Percentiles rank a stretch among this genome's conserved stretches.
Evolutionary conservation across 371 early-diverging fungal species (phyloP).

Genomic region (Mortierella sp.): DNA sequence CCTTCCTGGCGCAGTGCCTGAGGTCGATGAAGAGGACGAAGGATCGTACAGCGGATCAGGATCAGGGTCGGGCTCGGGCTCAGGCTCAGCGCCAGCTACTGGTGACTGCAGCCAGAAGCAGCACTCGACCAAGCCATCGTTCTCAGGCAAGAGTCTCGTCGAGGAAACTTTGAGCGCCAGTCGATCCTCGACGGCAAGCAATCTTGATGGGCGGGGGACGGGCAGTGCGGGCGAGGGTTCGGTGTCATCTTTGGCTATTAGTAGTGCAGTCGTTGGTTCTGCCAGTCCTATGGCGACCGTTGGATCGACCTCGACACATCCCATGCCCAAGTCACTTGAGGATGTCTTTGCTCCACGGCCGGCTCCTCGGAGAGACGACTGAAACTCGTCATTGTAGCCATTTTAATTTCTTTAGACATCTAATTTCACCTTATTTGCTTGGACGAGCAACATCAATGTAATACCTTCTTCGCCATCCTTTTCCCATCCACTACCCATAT

Average conservation of each 20-base stretch:
- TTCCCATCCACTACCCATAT: neutral
- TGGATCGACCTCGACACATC: conserved; percentile 16
- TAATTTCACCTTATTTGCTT: neutral
- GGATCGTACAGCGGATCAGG: neutral
- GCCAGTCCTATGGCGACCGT: conserved; percentile 17
- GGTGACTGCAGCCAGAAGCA: neutral
- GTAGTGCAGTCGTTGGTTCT: neutral
- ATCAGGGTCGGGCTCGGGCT: neutral
- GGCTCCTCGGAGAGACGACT: conserved; percentile 19
- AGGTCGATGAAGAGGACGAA: conserved; percentile 18
- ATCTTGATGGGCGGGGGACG: conserved; percentile 4
- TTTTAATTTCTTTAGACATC: neutral
- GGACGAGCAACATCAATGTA: neutral
- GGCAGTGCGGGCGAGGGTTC: conserved; percentile 9
- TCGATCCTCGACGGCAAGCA: conserved; percentile 11
- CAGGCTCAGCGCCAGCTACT: neutral
- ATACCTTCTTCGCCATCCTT: neutral
- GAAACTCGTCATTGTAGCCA: neutral
- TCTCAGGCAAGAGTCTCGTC: neutral
- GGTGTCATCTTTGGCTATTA: conserved; percentile 13
- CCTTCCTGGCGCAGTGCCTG: neutral
- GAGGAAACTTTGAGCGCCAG: conserved; percentile 3
- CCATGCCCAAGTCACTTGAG: conserved; percentile 15
- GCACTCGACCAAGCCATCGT: conserved; percentile 8
- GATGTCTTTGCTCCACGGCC: conserved; percentile 53